phyloP scores from a whole-genome alignment of 371 early-diverging fungal species.

The Mortierella sp. region DNA sequence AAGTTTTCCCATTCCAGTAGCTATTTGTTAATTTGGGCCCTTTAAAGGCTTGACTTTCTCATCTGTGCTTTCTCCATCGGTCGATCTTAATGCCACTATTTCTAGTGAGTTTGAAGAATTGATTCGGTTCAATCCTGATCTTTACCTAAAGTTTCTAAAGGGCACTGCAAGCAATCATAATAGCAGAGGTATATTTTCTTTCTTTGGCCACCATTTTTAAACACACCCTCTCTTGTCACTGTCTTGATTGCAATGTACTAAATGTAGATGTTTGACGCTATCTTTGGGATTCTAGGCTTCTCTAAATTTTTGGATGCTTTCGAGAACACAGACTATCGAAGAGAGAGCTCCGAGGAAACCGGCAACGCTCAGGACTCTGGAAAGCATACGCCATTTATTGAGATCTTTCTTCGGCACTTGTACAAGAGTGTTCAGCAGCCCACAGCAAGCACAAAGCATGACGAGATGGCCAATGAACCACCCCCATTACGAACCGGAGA shows the following conservation, averaged over 20 bases:
- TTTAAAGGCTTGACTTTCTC: neutral
- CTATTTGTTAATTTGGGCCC: neutral
- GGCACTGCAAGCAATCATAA: neutral
- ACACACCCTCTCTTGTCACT: neutral
- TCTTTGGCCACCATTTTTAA: neutral
- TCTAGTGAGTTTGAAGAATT: conserved; percentile 48
- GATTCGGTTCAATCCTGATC: conserved; percentile 38
- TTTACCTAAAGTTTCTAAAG: conserved; percentile 18
- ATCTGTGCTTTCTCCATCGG: neutral
- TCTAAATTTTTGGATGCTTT: neutral
- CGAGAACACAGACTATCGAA: conserved; percentile 12
- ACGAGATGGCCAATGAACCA: neutral
- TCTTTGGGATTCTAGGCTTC: neutral
- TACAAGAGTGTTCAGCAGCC: conserved; percentile 13
- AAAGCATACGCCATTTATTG: conserved; percentile 1
- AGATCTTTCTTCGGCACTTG: conserved; percentile 25
- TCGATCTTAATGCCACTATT: neutral
- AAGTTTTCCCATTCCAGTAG: neutral
- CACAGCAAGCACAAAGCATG: neutral
- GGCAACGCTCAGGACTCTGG: neutral
- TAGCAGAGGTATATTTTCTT: neutral
- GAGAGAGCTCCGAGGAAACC: neutral
- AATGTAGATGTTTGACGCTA: neutral
- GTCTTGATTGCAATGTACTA: neutral
- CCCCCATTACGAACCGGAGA: conserved; percentile 30